These are phyloP conservation scores for Pichia cabralensis DNA, from an alignment of 805 yeast genomes.

Conservation along the genomic window DNA sequence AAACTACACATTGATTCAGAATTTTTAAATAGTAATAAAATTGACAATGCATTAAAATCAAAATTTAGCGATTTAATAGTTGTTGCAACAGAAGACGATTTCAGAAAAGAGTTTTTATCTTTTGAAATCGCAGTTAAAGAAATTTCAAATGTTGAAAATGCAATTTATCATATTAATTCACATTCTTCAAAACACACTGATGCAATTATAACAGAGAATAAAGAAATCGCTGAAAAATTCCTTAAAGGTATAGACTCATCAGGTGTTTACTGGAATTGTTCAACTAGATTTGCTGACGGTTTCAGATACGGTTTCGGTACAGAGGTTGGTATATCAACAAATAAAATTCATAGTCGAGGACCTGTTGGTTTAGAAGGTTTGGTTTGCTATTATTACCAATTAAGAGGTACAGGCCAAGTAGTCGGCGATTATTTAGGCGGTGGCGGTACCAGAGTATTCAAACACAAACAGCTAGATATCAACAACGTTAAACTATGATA, in stretches of 20 bases:
- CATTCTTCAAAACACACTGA: slow-evolving; percentile 98
- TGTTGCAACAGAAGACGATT: slow-evolving; percentile 55
- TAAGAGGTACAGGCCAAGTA: slow-evolving; percentile 87
- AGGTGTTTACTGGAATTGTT: slow-evolving; percentile 96
- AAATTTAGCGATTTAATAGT: slow-evolving; percentile 22
- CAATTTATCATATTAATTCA: slow-evolving; percentile 75
- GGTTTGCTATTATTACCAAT: slow-evolving; percentile 89
- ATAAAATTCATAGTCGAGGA: slow-evolving; percentile 96
- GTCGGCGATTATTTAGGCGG: slow-evolving; percentile 90
- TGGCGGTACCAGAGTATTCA: slow-evolving; percentile 74
- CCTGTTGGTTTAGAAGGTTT: slow-evolving; percentile 98
- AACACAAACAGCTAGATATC: slow-evolving; percentile 54
- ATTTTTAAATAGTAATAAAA: slow-evolving; percentile 29
- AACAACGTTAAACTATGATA: slow-evolving; percentile 15
- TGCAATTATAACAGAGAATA: slow-evolving; percentile 71
- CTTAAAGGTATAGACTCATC: slow-evolving; percentile 85
- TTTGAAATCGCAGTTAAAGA: slow-evolving; percentile 70
- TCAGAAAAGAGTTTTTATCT: slow-evolving; percentile 75
- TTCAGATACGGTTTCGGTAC: slow-evolving; percentile 98
- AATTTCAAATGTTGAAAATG: slow-evolving; percentile 51
- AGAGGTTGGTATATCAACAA: slow-evolving; percentile 95
- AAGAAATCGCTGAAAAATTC: slow-evolving; percentile 63
- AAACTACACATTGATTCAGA: slow-evolving; percentile 57
- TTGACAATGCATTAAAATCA: slow-evolving; percentile 12
- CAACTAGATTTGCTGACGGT: slow-evolving; percentile 97